Evolutionary conservation across 257 asterid species (phyloP).

Genomic region (Solanum rostratum): DNA sequence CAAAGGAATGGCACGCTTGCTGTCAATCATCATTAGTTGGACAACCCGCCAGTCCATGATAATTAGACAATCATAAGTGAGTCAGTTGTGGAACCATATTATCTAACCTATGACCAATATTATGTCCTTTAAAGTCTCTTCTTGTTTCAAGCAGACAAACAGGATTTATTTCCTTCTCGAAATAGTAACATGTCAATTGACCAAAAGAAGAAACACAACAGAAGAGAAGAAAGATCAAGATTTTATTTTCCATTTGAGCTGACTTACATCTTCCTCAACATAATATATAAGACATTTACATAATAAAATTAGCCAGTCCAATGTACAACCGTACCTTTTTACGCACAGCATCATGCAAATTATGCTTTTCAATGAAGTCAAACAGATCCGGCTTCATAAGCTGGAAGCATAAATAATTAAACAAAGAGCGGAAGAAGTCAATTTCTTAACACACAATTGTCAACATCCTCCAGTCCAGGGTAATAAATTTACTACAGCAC

Average conservation of each 20-base stretch:
- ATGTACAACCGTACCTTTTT: slow-evolving; percentile 49
- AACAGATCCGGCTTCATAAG: slow-evolving; percentile 78
- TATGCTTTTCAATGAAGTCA: slow-evolving; percentile 89
- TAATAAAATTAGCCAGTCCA: neutral
- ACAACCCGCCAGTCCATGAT: slow-evolving; percentile 54
- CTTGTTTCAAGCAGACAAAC: neutral
- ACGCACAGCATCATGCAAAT: slow-evolving; percentile 68
- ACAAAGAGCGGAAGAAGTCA: neutral
- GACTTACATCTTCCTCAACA: neutral
- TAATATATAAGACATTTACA: neutral
- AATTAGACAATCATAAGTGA: neutral
- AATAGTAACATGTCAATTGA: neutral
- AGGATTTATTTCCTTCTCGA: neutral
- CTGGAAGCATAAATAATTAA: slow-evolving; percentile 36
- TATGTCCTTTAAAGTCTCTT: neutral
- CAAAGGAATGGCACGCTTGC: slow-evolving; percentile 70
- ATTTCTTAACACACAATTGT: neutral
- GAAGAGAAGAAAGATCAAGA: neutral
- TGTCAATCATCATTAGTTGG: slow-evolving; percentile 91
- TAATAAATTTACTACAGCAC: neutral
- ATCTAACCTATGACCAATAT: neutral
- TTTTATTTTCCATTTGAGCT: neutral
- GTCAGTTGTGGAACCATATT: neutral
- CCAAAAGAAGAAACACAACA: neutral
- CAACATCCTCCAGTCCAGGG: neutral